phyloP scores from a whole-genome alignment of 257 asterid genomes.

The Nicotiana obtusifolia region DNA sequence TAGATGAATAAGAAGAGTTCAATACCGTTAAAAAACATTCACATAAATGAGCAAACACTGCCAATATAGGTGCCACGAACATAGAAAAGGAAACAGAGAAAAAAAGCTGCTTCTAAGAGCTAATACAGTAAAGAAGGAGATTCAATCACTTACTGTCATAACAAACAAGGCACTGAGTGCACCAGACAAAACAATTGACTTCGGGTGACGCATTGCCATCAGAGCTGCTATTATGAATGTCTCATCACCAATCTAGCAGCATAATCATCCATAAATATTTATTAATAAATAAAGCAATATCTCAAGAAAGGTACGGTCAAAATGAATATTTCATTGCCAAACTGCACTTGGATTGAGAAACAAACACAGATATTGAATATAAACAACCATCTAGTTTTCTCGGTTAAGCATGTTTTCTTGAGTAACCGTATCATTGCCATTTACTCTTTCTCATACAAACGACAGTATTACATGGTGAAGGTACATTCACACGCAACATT shows the following conservation, averaged over 20 bases:
- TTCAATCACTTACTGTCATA: constrained; percentile 70
- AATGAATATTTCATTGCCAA: constrained; percentile 5
- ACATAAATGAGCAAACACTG: not conserved
- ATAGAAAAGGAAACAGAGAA: not conserved
- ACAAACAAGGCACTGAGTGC: constrained; percentile 91
- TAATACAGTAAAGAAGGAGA: not conserved
- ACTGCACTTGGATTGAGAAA: not conserved
- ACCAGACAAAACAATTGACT: constrained; percentile 84
- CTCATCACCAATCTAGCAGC: constrained; percentile 80
- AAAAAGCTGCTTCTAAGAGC: not conserved
- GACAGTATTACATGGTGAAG: not conserved
- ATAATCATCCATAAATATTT: constrained; percentile 18
- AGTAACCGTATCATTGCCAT: not conserved
- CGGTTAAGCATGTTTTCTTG: not conserved
- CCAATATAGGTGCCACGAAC: not conserved
- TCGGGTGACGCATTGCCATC: constrained; percentile 98
- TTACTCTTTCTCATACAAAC: not conserved
- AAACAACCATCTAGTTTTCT: constrained; percentile 6
- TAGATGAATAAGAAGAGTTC: not conserved
- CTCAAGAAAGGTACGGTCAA: constrained; percentile 9
- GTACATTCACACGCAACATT: not conserved
- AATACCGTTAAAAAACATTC: not conserved
- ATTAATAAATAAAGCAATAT: not conserved
- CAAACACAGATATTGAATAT: not conserved
- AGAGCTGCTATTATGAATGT: constrained; percentile 95